phyloP scores from a whole-genome alignment of 2,329 filamentous ascomycete species.

The Aphanoascus verrucosus region DNA sequence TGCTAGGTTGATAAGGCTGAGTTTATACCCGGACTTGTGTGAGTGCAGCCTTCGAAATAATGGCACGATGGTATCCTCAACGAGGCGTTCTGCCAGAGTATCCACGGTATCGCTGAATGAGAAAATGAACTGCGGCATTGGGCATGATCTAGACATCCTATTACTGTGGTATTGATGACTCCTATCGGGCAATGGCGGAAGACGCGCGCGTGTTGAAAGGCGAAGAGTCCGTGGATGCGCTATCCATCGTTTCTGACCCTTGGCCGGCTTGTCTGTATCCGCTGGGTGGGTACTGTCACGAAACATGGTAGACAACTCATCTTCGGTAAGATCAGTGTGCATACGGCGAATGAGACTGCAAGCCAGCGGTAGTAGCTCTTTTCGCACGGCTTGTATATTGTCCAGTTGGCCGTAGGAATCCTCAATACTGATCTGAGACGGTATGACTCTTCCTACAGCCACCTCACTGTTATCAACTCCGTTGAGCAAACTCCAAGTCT shows the following conservation, averaged over 20 bases:
- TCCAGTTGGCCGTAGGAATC: constrained; percentile 73
- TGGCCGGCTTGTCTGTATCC: background rate
- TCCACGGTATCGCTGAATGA: constrained; percentile 49
- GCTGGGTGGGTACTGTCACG: constrained; percentile 14
- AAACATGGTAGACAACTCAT: constrained; percentile 16
- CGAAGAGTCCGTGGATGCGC: constrained; percentile 73
- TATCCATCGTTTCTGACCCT: constrained; percentile 49
- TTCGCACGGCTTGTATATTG: constrained; percentile 51
- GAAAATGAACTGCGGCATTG: constrained; percentile 66
- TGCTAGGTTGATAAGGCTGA: constrained; percentile 76
- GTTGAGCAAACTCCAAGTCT: constrained; percentile 68
- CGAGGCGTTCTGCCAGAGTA: constrained; percentile 55
- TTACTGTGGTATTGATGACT: constrained; percentile 36
- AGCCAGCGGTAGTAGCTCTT: constrained; percentile 58
- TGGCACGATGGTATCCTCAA: constrained; percentile 55
- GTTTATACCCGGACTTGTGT: constrained; percentile 60
- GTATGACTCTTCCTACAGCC: constrained; percentile 57
- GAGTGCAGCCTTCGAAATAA: constrained; percentile 67
- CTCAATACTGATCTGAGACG: constrained; percentile 86
- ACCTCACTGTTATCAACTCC: constrained; percentile 70
- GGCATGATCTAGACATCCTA: constrained; percentile 63
- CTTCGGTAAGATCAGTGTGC: constrained; percentile 57
- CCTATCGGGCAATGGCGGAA: constrained; percentile 21
- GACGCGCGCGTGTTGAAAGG: constrained; percentile 60
- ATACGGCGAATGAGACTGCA: constrained; percentile 65